These are phyloP conservation scores for Thalia dealbata DNA, from an alignment of 176 grass and related monocot species.

Conservation along the genomic window DNA sequence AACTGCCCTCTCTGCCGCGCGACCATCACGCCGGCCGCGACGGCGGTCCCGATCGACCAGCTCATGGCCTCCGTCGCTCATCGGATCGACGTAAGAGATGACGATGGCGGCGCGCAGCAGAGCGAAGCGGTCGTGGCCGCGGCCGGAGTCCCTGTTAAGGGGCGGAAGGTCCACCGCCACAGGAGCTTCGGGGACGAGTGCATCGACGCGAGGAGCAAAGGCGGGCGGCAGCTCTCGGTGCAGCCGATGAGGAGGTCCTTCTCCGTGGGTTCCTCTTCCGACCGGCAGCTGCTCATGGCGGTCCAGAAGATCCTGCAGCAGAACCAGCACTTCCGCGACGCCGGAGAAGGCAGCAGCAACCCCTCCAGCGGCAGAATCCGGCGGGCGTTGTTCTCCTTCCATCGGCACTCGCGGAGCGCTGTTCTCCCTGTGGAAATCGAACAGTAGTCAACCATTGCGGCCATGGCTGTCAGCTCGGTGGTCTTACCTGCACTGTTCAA, in stretches of 20 bases:
- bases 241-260: slow-evolving; percentile 43
- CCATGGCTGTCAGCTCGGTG: too few relatives aligned
- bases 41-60: slow-evolving; percentile 11
- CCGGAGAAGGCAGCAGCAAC: slow-evolving; percentile 16
- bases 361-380: not conserved
- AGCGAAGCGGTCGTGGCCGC: too few relatives aligned
- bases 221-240: slow-evolving; percentile 14
- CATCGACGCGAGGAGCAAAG: slow-evolving; percentile 12
- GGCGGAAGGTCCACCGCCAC: not conserved
- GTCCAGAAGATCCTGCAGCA: slow-evolving; percentile 38
- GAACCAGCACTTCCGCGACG: slow-evolving; percentile 26
- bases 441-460: not conserved
- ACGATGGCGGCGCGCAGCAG: not conserved
- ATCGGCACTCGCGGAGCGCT: not conserved
- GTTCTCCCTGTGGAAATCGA: not conserved
- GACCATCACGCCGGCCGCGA: slow-evolving; percentile 22
- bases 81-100: slow-evolving; percentile 3
- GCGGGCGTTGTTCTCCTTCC: not conserved
- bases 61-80: not conserved
- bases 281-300: slow-evolving; percentile 34
- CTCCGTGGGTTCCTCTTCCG: slow-evolving; percentile 32
- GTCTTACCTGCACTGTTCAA: too few relatives aligned
- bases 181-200: slow-evolving; percentile 42
- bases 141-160: not conserved
- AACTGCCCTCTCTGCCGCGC: slow-evolving; percentile 81